These are phyloP conservation scores for Acer campestre DNA, from an alignment of 345 rosid species.

Conservation along the genomic window DNA sequence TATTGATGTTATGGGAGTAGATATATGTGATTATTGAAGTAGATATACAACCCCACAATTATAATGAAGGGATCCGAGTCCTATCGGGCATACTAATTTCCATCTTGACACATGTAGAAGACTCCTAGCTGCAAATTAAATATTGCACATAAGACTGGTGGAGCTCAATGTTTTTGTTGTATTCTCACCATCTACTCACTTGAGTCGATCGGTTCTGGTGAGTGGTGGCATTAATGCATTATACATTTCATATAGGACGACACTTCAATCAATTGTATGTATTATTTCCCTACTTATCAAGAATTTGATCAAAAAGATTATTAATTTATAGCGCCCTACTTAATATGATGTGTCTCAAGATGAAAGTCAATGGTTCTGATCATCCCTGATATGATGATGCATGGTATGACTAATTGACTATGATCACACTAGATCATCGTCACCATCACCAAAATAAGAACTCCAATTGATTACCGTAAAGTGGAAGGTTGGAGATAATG, in stretches of 20 bases:
- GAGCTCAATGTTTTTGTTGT: not conserved
- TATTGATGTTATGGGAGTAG: too few species aligned
- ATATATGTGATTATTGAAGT: too few species aligned
- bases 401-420: not conserved
- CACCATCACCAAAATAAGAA: not conserved
- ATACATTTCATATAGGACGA: not conserved
- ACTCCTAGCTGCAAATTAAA: too few species aligned
- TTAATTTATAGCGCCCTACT: not conserved
- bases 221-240: too few species aligned
- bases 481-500: constrained; percentile 5
- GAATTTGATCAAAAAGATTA: not conserved
- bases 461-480: not conserved
- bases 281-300: not conserved
- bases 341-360: not conserved
- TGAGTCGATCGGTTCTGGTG: too few species aligned
- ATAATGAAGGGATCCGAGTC: too few species aligned
- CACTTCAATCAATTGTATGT: not conserved
- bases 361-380: not conserved
- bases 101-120: too few species aligned
- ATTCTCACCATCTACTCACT: too few species aligned
- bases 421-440: not conserved
- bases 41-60: too few species aligned
- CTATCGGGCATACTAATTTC: too few species aligned
- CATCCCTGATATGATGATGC: not conserved
- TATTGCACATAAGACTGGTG: too few species aligned